Base-by-base conservation (phyloP, 1,139 yeast genomes). In the Casaregolazyma lundiana region DNA sequence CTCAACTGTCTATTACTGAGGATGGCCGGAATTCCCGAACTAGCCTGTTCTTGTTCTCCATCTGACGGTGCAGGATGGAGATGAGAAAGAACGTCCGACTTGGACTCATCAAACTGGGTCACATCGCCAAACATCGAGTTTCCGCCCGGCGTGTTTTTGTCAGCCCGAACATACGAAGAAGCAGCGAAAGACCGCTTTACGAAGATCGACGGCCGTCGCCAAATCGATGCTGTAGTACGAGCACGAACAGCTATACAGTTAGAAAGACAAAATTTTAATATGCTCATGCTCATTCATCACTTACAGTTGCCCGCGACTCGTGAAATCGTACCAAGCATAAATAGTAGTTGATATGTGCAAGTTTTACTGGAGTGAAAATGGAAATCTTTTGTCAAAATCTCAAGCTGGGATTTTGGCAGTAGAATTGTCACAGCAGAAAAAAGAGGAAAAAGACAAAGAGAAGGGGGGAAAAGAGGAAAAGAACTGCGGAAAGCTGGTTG, bases 71-170 rank as follows among this genome's bases (percentile, higher is more conserved):
- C 43, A 26, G 46, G 34, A 29, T 38, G 38, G 11, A 46, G 24
- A n/a, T 46, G 41, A 24, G 49, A 46, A 37, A 53, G 39, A 21
- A 49, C 40, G 8, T 54, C 52, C 15, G 51, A 53, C 6, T 53
- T 45, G 9, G 50, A 42, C 36, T 56, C 60, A 9, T 44, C 44
- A 20, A 47, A 45, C 43, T 53, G 45, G 20, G 60, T 53, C 17
- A 57, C 54, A 8, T 57, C 57, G 13, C 60, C 59, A 40, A 57
- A 57, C 38, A 57, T 40, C 15, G 58, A 52, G 15, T 15, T 26
- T n/a, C 56, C 56, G 9, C 42, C 16, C 11, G 45, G 26, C 17
- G 43, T 34, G 30, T 45, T 44, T 30, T 19, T 32, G 13, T 35
- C 41, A 11, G 18, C 38, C 29, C 30, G 26, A 5, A 24, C 11